These are phyloP conservation scores for Aleurites moluccanus DNA, from an alignment of 441 rosid species.

Conservation along the genomic window DNA sequence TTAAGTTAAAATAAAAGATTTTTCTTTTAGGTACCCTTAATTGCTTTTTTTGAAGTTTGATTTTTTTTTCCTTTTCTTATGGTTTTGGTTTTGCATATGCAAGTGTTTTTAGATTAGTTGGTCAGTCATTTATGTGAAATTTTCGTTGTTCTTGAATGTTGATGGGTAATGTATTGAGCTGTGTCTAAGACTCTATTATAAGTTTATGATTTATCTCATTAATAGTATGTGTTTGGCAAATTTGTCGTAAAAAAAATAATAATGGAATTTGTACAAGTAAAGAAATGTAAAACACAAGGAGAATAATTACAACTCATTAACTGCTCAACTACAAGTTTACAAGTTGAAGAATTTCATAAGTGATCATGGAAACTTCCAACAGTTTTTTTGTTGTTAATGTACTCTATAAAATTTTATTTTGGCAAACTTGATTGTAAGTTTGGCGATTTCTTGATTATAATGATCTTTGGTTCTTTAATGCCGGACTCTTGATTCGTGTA, in stretches of 20 bases:
- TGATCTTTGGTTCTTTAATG: neutral
- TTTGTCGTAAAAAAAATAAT: neutral
- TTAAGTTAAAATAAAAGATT: neutral
- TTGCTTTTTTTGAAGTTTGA: neutral
- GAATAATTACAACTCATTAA: too few species aligned
- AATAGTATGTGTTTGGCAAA: too few species aligned
- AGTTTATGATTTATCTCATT: neutral
- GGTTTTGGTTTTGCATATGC: neutral
- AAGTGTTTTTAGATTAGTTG: neutral
- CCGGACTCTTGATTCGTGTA: neutral
- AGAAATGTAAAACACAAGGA: neutral
- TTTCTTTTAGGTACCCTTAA: neutral
- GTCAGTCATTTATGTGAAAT: neutral
- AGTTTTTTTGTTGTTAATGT: too few species aligned
- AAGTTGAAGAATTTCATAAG: too few species aligned
- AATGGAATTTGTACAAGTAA: neutral
- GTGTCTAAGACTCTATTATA: neutral
- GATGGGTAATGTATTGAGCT: neutral
- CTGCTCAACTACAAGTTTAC: too few species aligned
- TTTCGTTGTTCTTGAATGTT: neutral
- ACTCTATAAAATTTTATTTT: neutral
- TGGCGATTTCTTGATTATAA: neutral
- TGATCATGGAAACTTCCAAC: too few species aligned
- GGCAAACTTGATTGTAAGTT: neutral
- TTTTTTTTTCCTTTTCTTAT: neutral